phyloP scores from a whole-genome alignment of 2,329 filamentous ascomycete genomes.

The Fusarium bactridioides region DNA sequence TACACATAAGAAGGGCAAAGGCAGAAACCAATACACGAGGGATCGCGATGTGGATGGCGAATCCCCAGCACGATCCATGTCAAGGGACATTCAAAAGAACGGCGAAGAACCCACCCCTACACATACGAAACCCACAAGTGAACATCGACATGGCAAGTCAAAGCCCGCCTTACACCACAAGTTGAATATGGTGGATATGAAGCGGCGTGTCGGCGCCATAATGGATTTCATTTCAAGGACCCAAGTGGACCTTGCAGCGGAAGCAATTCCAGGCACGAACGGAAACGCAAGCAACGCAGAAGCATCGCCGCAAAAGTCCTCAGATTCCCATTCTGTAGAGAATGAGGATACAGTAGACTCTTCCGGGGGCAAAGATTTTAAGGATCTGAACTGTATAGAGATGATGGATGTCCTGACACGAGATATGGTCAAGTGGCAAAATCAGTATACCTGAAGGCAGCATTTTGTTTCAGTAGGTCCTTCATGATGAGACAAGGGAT shows the following conservation, averaged over 20 bases:
- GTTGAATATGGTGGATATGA: constrained; percentile 88
- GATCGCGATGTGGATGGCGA: constrained; percentile 70
- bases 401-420: constrained; percentile 91
- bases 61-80: constrained; percentile 65
- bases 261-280: constrained; percentile 58
- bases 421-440: constrained; percentile 86
- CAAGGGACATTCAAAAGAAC: constrained; percentile 54
- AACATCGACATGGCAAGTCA: constrained; percentile 63
- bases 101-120: constrained; percentile 46
- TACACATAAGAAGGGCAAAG: constrained; percentile 71
- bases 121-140: constrained; percentile 50
- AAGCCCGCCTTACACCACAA: constrained; percentile 67
- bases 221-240: constrained; percentile 90
- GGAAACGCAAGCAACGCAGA: constrained; percentile 50
- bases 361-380: constrained; percentile 65
- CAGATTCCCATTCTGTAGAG: constrained; percentile 37
- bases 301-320: constrained; percentile 50
- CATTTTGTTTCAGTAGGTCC: background rate
- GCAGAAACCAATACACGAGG: constrained; percentile 84
- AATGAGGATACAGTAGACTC: constrained; percentile 38
- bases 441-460: constrained; percentile 62
- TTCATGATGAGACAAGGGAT: background rate
- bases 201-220: constrained; percentile 82
- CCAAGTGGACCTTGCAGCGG: constrained; percentile 84
- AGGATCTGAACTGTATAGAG: constrained; percentile 78